Base-by-base conservation (phyloP, 441 rosid genomes). In the Erodium moschatum region DNA sequence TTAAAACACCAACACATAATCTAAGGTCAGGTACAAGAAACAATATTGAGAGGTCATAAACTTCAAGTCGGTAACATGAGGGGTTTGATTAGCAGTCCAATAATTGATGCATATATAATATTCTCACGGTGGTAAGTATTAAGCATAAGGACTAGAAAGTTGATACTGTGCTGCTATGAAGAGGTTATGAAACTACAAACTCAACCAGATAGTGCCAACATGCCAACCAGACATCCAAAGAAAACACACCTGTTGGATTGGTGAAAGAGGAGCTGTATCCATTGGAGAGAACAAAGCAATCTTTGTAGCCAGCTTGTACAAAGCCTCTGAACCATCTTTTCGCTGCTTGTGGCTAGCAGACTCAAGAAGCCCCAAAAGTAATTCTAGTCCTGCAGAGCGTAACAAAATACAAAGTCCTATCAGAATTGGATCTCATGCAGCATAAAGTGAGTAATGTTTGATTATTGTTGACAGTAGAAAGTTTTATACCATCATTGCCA, bases 251-350 rank as follows among this genome's bases (percentile, higher is more conserved):
- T 79, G 82, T 66, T 81, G 86, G 40, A 76, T 81, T 68, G 89
- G 92, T 73, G 90, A 87, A 62, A 78, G 67, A 71, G 90, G 88
- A 75, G 87, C 89, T 27, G 87, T 77, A 73, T 85, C 86, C 70
- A 78, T 75, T 20, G 85, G 82, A 56, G 85, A 82, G 73, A 73
- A 81, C 52, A 79, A 75, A 74, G 73, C 74, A 3, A 80, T 82
- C 74, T 80, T 83, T 64, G 67, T 82, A 46, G 88, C 89, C 76
- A 85, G 76, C 72, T 81, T 80, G 78, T 70, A 82, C 74, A 87
- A 74, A 46, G 89, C 92, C 1, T 54, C 76, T 42, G 92, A 78
- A 72, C 87, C 83, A 54, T 84, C 85, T 65, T 69, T 78, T 74
- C 83, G 86, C 72, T 79, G 85, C 67, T 81, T 78, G 65, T 67